Percentiles rank a stretch among this genome's conserved stretches.
phyloP scores from a whole-genome alignment of 495 filamentous ascomycete species.

The Penicillium bialowiezense region DNA sequence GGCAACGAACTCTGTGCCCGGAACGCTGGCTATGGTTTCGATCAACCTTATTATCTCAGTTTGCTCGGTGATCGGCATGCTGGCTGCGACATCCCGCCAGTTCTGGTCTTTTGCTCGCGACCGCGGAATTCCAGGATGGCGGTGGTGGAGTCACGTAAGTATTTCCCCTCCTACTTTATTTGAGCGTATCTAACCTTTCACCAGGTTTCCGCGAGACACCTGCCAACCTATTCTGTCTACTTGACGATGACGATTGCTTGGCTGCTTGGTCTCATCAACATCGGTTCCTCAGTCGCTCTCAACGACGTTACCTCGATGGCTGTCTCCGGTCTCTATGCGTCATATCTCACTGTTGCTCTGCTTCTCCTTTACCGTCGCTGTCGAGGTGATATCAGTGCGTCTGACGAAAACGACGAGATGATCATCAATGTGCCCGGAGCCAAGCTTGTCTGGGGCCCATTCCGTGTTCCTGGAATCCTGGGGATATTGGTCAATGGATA shows the following conservation, averaged over 20 bases:
- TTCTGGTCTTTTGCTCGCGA: conserved; percentile 60
- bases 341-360: conserved; percentile 35
- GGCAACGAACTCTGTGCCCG: conserved; percentile 16
- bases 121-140: conserved; percentile 51
- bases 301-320: conserved; percentile 42
- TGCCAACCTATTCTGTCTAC: conserved; percentile 25
- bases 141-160: conserved; percentile 38
- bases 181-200: neutral
- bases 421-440: conserved; percentile 20
- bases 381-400: conserved; percentile 13
- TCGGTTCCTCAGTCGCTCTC: conserved; percentile 40
- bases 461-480: conserved; percentile 40
- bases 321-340: conserved; percentile 36
- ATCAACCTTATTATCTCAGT: neutral
- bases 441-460: conserved; percentile 34
- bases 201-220: conserved; percentile 12
- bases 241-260: conserved; percentile 26
- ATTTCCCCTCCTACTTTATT: neutral
- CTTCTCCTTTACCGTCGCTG: conserved; percentile 44
- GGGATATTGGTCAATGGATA: conserved; percentile 45
- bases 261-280: conserved; percentile 41
- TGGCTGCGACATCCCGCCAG: conserved; percentile 51
- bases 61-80: conserved; percentile 31
- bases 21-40: conserved; percentile 25
- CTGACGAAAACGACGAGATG: conserved; percentile 12